phyloP scores from a whole-genome alignment of 1,284 basidiomycete genomes.

The Cronartium ribicola region DNA sequence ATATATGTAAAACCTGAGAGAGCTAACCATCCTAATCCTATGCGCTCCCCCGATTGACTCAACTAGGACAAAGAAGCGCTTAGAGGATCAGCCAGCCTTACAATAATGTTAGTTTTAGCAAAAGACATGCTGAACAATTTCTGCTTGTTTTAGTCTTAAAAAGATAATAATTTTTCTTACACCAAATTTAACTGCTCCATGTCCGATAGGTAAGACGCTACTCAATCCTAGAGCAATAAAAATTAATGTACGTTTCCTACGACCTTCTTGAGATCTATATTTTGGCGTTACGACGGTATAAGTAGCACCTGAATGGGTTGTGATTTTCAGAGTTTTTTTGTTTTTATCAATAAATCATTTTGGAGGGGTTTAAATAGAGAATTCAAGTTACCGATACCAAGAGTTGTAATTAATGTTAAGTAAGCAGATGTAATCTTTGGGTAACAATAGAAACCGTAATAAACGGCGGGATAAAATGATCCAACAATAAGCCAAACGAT shows the following conservation, averaged over 20 bases:
- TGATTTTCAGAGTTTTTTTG: not conserved
- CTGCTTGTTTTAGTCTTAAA: not conserved
- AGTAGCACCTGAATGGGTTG: conserved; percentile 57
- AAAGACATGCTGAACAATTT: not conserved
- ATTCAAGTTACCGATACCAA: conserved; percentile 60
- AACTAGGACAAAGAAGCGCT: conserved; percentile 52
- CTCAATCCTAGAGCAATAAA: conserved; percentile 76
- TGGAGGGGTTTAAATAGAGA: conserved; percentile 25
- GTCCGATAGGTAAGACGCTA: conserved; percentile 66
- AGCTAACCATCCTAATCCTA: conserved; percentile 69
- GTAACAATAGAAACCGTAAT: conserved; percentile 63
- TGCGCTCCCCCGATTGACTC: conserved; percentile 58
- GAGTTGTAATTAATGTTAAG: conserved; percentile 58
- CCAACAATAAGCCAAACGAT: conserved; percentile 65
- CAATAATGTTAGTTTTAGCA: not conserved
- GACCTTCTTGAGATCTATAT: conserved; percentile 69
- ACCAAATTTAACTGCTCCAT: conserved; percentile 59
- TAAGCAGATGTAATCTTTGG: conserved; percentile 59
- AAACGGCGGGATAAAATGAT: conserved; percentile 67
- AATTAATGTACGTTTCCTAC: conserved; percentile 70
- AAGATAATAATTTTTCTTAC: not conserved
- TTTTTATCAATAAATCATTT: not conserved
- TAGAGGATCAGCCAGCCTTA: too few relatives aligned
- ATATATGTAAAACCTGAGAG: conserved; percentile 69
- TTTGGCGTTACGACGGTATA: conserved; percentile 74